Base-by-base conservation (phyloP, 2,329 filamentous ascomycete species). In the Aspergillus versicolor region DNA sequence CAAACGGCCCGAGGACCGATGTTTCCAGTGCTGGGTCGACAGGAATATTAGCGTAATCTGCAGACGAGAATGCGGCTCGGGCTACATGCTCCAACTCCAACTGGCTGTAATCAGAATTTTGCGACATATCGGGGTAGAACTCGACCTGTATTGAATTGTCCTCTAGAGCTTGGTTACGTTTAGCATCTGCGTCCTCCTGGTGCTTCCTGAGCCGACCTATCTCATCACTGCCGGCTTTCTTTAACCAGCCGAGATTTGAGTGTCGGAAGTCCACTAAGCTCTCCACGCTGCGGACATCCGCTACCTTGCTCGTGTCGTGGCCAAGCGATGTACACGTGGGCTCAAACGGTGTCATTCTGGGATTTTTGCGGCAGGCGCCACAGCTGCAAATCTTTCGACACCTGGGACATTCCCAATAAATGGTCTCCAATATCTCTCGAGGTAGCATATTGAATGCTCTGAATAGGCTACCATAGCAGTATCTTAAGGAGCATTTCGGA, bases 401-500 rank as follows among this genome's bases (percentile, higher is more conserved):
- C 67, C 88, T 91, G 0, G 94, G 94, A 63, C 94, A 99, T 67
- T 88, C 84, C 93, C 94, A 99, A 47, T 87, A 80, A 62, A 87
- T 84, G 61, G 90, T 82, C 69, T 95, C 87, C 82, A 97, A 88
- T 1, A 92, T 85, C 19, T 85, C 81, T 65, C 93, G 86, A 0
- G 94, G 94, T 83, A 91, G 89, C 70, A 92, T 84, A 71, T 97
- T 93, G 68, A 96, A 96, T 0, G 91, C 92, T 54, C 94, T 83
- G 75, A 92, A 97, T 2, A 99, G 81, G 15, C 89, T 89, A n/a
- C 93, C 93, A 69, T 95, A 99, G 72, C 94, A 97, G 70, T 95
- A 99, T 0, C 84, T 55, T 21, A 55, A 12, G 38, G 53, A 40
- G 85, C 54, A 89, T 81, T 12, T 82, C 80, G 67, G 97, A 8